Percentiles rank a stretch among this genome's conserved stretches.
Conservation (phyloP, 495 filamentous ascomycete genomes). For the Daldinia caldariorum region DNA sequence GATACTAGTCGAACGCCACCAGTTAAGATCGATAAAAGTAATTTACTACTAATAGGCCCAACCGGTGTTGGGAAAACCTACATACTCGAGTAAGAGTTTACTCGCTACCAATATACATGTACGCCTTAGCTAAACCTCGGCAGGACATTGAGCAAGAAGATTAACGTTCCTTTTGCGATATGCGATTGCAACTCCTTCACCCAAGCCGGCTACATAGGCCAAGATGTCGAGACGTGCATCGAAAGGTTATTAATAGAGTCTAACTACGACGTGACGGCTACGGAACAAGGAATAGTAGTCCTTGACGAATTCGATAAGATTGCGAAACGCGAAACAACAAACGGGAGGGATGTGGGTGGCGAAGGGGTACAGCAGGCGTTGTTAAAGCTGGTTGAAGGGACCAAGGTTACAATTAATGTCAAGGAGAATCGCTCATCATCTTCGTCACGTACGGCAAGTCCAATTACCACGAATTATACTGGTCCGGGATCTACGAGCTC, state of each 20-base stretch:
- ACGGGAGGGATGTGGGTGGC: slow-evolving; percentile 81
- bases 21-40: slow-evolving; percentile 92
- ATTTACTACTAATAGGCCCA: slow-evolving; percentile 90
- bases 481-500: slow-evolving; percentile 49
- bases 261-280: slow-evolving; percentile 85
- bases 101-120: neutral
- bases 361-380: slow-evolving; percentile 97
- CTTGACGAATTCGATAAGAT: slow-evolving; percentile 98
- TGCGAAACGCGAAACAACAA: slow-evolving; percentile 65
- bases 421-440: slow-evolving; percentile 75
- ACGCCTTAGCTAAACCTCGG: slow-evolving; percentile 22
- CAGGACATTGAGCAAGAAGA: slow-evolving; percentile 62
- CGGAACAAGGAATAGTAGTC: slow-evolving; percentile 92
- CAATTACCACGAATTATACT: slow-evolving; percentile 52
- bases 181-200: slow-evolving; percentile 98
- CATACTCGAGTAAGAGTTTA: slow-evolving; percentile 73
- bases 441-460: slow-evolving; percentile 56
- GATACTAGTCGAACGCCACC: slow-evolving; percentile 62
- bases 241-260: slow-evolving; percentile 88
- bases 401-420: slow-evolving; percentile 85
- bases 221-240: slow-evolving; percentile 93
- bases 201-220: slow-evolving; percentile 96
- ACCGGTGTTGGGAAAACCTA: slow-evolving; percentile 97
- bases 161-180: slow-evolving; percentile 96
- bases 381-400: slow-evolving; percentile 95